phyloP scores from a whole-genome alignment of 1,284 basidiomycete species.

The Apiotrichum gracile region DNA sequence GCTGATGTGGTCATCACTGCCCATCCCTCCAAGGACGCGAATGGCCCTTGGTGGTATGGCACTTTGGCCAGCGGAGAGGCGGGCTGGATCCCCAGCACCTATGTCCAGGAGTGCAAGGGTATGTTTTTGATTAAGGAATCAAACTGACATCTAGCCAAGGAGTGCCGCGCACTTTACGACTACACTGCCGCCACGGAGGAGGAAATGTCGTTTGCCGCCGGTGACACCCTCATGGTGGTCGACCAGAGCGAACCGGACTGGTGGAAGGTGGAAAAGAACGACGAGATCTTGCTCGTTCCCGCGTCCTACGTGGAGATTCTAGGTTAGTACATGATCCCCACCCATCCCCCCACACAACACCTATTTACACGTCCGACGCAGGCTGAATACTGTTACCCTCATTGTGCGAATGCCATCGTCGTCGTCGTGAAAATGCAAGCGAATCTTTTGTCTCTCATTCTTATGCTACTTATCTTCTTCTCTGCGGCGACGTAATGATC shows the following conservation, averaged over 20 bases:
- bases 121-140: slow-evolving; percentile 32
- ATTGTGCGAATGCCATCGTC: neutral
- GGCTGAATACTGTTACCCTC: slow-evolving; percentile 41
- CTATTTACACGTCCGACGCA: slow-evolving; percentile 49
- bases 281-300: slow-evolving; percentile 78
- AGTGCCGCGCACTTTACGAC: slow-evolving; percentile 60
- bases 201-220: slow-evolving; percentile 75
- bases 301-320: slow-evolving; percentile 78
- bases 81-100: slow-evolving; percentile 88
- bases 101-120: slow-evolving; percentile 71
- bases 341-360: slow-evolving; percentile 11
- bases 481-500: neutral
- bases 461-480: neutral
- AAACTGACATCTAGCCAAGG: neutral
- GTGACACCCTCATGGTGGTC: slow-evolving; percentile 67
- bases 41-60: slow-evolving; percentile 80
- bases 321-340: slow-evolving; percentile 63
- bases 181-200: slow-evolving; percentile 66
- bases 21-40: slow-evolving; percentile 73
- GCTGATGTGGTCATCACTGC: slow-evolving; percentile 75
- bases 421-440: slow-evolving; percentile 11
- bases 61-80: slow-evolving; percentile 60
- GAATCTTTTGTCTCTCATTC: neutral
- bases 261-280: slow-evolving; percentile 86
- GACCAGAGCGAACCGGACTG: slow-evolving; percentile 77